A percentile compares a stretch with the other conserved stretches of the same genome.
Conservation (phyloP, 2,329 filamentous ascomycete genomes). For the Coniochaeta pulveracea region DNA sequence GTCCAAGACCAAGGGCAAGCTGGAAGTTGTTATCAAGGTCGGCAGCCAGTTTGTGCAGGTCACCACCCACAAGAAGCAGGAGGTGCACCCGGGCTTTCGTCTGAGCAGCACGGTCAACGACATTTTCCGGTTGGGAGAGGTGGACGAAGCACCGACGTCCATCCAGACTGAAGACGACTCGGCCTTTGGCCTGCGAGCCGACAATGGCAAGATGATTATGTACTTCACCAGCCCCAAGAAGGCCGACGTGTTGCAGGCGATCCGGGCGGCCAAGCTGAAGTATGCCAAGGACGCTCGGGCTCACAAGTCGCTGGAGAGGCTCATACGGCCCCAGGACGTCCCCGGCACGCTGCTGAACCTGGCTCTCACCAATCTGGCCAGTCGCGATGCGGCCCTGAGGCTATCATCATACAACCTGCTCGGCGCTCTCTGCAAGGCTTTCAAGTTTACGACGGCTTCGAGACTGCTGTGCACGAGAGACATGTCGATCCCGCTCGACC, state of each 20-base stretch:
- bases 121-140: conserved; percentile 55
- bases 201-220: conserved; percentile 61
- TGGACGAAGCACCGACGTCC: conserved; percentile 55
- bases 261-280: conserved; percentile 51
- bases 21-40: conserved; percentile 58
- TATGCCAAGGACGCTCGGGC: conserved; percentile 51
- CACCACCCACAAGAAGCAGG: conserved; percentile 57
- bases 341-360: conserved; percentile 59
- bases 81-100: conserved; percentile 50
- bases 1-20: conserved; percentile 59
- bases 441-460: conserved; percentile 52
- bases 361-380: conserved; percentile 55
- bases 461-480: conserved; percentile 53
- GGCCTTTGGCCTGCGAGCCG: conserved; percentile 54
- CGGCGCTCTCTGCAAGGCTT: conserved; percentile 54
- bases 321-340: conserved; percentile 59
- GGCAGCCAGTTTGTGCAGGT: conserved; percentile 61
- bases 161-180: conserved; percentile 56
- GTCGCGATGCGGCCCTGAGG: conserved; percentile 46
- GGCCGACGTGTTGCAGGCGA: conserved; percentile 49
- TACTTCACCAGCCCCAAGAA: conserved; percentile 59
- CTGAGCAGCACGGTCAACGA: conserved; percentile 57
- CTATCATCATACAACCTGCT: conserved; percentile 58
- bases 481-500: conserved; percentile 50
- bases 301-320: conserved; percentile 50